Conservation (phyloP, 1,284 basidiomycete species). For the Ganoderma meredithae region DNA sequence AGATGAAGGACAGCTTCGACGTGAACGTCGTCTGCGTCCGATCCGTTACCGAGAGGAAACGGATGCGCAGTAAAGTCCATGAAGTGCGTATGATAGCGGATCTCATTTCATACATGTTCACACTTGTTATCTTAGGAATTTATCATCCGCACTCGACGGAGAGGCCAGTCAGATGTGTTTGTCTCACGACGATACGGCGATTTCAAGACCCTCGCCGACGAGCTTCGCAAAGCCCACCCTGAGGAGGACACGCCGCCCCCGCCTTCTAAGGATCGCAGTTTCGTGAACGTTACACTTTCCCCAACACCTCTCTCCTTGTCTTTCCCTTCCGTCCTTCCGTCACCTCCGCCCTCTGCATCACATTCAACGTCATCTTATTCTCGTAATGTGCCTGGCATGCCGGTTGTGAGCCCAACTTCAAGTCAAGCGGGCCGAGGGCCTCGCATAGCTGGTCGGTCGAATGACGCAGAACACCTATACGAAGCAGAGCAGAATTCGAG, state of each 20-base stretch:
- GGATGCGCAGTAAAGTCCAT: constrained; percentile 84
- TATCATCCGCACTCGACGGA: constrained; percentile 87
- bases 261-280: constrained; percentile 86
- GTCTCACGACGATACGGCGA: constrained; percentile 96
- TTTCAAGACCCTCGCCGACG: constrained; percentile 86
- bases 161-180: constrained; percentile 78
- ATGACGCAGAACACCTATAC: constrained; percentile 35
- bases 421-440: constrained; percentile 21
- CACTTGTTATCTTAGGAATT: constrained; percentile 77
- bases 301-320: constrained; percentile 41
- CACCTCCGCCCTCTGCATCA: constrained; percentile 23
- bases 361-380: constrained; percentile 18
- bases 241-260: constrained; percentile 81
- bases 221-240: constrained; percentile 88
- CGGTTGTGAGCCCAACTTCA: constrained; percentile 25
- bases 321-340: constrained; percentile 15
- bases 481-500: constrained; percentile 32
- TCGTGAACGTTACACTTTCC: constrained; percentile 52
- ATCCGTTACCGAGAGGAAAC: constrained; percentile 80
- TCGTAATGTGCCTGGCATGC: constrained; percentile 12
- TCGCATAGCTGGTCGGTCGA: constrained; percentile 12
- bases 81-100: constrained; percentile 60
- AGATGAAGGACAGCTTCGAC: constrained; percentile 71
- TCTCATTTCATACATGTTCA: constrained; percentile 16
- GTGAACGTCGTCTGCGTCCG: constrained; percentile 91